Evolutionary conservation across 2,329 filamentous ascomycete species (phyloP).

Genomic region (Cercospora beticola): DNA sequence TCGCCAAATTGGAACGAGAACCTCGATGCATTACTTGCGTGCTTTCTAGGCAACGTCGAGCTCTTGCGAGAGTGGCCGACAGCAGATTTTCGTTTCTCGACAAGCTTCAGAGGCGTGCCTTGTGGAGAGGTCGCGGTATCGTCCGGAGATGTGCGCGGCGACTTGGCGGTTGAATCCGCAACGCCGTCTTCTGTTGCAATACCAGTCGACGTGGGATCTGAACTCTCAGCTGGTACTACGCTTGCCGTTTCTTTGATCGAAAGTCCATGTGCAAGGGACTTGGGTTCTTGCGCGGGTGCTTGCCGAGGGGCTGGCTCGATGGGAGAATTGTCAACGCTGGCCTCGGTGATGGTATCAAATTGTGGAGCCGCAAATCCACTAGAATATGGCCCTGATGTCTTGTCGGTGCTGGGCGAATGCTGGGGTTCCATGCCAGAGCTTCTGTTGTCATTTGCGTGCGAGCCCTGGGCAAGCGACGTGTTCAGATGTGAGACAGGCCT

Average conservation of each 20-base stretch:
- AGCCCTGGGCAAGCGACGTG: conserved; percentile 7
- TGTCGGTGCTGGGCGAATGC: conserved; percentile 6
- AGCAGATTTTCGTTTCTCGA: conserved; percentile 34
- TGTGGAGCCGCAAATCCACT: conserved; percentile 22
- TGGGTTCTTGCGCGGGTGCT: conserved; percentile 5
- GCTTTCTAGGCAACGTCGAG: conserved; percentile 42
- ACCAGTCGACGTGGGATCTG: neutral
- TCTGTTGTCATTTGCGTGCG: conserved; percentile 12
- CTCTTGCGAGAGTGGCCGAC: conserved; percentile 32
- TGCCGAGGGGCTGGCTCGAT: conserved; percentile 7
- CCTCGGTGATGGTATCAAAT: conserved; percentile 23
- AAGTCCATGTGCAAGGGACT: conserved; percentile 12
- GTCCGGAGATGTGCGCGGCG: neutral
- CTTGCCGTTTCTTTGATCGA: conserved; percentile 10
- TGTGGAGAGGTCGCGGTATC: conserved; percentile 19
- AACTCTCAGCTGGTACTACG: neutral
- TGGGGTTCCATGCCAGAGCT: conserved; percentile 2
- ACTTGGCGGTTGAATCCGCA: neutral
- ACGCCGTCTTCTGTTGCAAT: neutral
- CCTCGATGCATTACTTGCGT: conserved; percentile 68
- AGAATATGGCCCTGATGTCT: conserved; percentile 17
- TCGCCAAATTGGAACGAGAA: conserved; percentile 82
- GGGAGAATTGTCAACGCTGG: conserved; percentile 21
- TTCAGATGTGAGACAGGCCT: conserved; percentile 25
- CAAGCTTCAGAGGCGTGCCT: conserved; percentile 25